Conservation (phyloP, 1,139 yeast genomes). For the Kurtzmaniella quercitrusa region DNA sequence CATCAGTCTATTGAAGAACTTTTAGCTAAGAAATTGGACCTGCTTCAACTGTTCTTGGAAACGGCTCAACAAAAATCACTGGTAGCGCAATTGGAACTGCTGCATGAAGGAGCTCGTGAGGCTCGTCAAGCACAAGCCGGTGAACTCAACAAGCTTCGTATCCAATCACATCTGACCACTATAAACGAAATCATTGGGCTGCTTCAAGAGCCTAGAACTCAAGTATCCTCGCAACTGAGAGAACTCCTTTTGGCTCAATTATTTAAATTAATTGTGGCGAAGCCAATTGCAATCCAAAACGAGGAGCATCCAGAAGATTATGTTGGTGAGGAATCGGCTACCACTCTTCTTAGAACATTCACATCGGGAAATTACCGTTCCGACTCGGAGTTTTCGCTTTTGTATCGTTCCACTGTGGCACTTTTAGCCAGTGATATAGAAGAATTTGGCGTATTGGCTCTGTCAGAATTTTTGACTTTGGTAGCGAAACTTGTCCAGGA, state of each 20-base stretch:
- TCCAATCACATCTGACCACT: slow-evolving; percentile 35
- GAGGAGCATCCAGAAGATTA: slow-evolving; percentile 28
- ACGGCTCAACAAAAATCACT: slow-evolving; percentile 9
- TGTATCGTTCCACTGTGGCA: slow-evolving; percentile 40
- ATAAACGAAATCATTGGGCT: slow-evolving; percentile 40
- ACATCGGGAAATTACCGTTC: slow-evolving; percentile 35
- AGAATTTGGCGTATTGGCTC: slow-evolving; percentile 46
- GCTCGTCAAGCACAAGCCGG: slow-evolving; percentile 30
- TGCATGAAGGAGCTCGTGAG: slow-evolving; percentile 15
- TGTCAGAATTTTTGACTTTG: slow-evolving; percentile 34
- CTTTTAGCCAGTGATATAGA: slow-evolving; percentile 47
- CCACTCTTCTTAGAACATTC: slow-evolving; percentile 29
- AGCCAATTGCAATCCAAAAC: slow-evolving; percentile 37
- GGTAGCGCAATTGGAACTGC: slow-evolving; percentile 6
- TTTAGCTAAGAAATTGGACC: slow-evolving; percentile 33
- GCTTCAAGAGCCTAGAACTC: slow-evolving; percentile 36
- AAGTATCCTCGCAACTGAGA: slow-evolving; percentile 46
- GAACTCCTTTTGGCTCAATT: slow-evolving; percentile 50
- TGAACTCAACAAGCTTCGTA: slow-evolving; percentile 31
- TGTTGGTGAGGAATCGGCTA: slow-evolving; percentile 36
- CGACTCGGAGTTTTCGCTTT: slow-evolving; percentile 39
- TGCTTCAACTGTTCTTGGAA: slow-evolving; percentile 21
- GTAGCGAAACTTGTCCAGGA: slow-evolving; percentile 32
- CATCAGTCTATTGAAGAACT: slow-evolving; percentile 39
- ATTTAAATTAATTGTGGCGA: slow-evolving; percentile 42